A percentile compares a stretch with the other conserved stretches of the same genome.
Evolutionary conservation across 2,329 filamentous ascomycete species (phyloP).

Genomic region (Pestalotiopsis sp.): DNA sequence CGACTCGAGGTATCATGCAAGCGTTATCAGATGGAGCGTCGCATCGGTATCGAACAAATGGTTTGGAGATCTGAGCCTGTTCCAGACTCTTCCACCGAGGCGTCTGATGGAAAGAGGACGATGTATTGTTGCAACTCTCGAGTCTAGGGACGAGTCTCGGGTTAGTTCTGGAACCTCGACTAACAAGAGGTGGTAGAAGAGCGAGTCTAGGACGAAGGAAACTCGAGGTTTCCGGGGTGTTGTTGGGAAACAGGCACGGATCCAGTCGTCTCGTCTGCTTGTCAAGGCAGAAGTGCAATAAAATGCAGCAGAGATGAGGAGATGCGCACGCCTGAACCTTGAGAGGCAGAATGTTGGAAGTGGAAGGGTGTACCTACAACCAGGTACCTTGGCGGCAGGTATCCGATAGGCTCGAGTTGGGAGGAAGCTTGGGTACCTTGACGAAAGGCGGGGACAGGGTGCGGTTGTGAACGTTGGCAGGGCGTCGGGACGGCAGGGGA

Average conservation of each 20-base stretch:
- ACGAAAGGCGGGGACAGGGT: slow-evolving; percentile 8
- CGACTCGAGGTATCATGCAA: slow-evolving; percentile 31
- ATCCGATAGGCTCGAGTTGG: slow-evolving; percentile 33
- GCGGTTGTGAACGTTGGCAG: neutral
- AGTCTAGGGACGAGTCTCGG: neutral
- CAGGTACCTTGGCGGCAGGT: slow-evolving; percentile 28
- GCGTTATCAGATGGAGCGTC: slow-evolving; percentile 20
- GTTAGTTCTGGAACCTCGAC: neutral
- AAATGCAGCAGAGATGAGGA: neutral
- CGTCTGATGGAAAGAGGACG: neutral
- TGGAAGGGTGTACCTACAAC: slow-evolving; percentile 28
- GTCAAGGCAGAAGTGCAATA: slow-evolving; percentile 6
- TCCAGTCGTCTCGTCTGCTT: neutral
- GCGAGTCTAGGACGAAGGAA: neutral
- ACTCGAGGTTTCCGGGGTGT: neutral
- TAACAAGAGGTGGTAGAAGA: neutral
- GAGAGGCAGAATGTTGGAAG: slow-evolving; percentile 27
- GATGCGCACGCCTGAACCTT: slow-evolving; percentile 23
- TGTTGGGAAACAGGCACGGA: neutral
- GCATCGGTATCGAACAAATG: slow-evolving; percentile 5
- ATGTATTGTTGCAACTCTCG: neutral
- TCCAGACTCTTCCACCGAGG: slow-evolving; percentile 10
- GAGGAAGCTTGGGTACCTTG: slow-evolving; percentile 9
- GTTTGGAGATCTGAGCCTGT: neutral
- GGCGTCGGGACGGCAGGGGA: neutral